phyloP scores from a whole-genome alignment of 1,284 basidiomycete genomes.

The Apiotrichum montevideense region DNA sequence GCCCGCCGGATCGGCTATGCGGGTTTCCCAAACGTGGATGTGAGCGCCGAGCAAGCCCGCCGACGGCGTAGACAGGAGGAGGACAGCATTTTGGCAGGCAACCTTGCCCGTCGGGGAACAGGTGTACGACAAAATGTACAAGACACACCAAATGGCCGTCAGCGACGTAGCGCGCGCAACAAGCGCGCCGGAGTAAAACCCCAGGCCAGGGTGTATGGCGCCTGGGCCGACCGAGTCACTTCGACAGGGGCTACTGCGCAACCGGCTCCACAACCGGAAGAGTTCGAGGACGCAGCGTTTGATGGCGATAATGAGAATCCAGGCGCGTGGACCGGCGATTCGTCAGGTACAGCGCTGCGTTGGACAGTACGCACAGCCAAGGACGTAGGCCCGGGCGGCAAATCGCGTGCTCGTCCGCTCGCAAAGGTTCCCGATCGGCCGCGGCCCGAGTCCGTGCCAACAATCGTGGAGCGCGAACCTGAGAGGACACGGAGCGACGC shows the following conservation, averaged over 20 bases:
- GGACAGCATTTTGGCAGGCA: slow-evolving; percentile 52
- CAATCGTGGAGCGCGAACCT: not conserved
- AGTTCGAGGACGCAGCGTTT: slow-evolving; percentile 9
- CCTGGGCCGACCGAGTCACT: slow-evolving; percentile 42
- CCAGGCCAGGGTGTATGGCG: slow-evolving; percentile 38
- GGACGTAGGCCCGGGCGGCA: not conserved
- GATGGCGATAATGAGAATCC: slow-evolving; percentile 17
- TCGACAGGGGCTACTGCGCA: not conserved
- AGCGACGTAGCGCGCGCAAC: slow-evolving; percentile 26
- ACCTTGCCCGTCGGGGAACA: slow-evolving; percentile 46
- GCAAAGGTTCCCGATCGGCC: not conserved
- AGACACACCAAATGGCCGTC: not conserved
- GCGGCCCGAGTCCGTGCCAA: not conserved
- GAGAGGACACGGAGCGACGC: slow-evolving; percentile 7
- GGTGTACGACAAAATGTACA: not conserved
- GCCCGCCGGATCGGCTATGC: slow-evolving; percentile 83
- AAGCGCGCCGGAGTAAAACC: slow-evolving; percentile 16
- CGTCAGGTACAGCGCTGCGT: not conserved
- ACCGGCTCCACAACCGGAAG: not conserved
- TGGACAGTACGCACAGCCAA: slow-evolving; percentile 6
- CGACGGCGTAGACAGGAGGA: slow-evolving; percentile 40
- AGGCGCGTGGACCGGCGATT: slow-evolving; percentile 5
- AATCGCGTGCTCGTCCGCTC: not conserved
- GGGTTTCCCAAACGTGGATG: slow-evolving; percentile 81
- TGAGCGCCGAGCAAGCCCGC: slow-evolving; percentile 53